phyloP scores from a whole-genome alignment of 2,329 filamentous ascomycete species.

The Endoconidiophora laricicola region DNA sequence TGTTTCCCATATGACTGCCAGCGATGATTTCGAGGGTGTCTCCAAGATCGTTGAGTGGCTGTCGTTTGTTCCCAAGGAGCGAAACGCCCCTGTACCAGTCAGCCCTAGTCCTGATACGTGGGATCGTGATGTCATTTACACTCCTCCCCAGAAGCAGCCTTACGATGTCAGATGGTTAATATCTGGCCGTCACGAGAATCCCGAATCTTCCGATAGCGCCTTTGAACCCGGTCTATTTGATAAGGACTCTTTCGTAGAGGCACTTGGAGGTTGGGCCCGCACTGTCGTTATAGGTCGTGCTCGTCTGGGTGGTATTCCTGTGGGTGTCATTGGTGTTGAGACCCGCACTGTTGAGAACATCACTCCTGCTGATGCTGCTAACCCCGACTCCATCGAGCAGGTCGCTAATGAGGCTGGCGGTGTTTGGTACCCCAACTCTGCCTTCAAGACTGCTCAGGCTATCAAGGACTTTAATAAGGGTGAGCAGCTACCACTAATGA shows the following conservation, averaged over 20 bases:
- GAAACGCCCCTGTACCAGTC: slow-evolving; percentile 83
- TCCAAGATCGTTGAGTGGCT: slow-evolving; percentile 97
- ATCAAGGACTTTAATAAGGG: slow-evolving; percentile 99
- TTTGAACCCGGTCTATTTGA: slow-evolving; percentile 91
- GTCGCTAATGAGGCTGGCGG: slow-evolving; percentile 88
- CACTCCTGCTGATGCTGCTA: slow-evolving; percentile 89
- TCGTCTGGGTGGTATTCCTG: slow-evolving; percentile 88
- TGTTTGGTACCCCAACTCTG: slow-evolving; percentile 99
- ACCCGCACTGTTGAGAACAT: slow-evolving; percentile 93
- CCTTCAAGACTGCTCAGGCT: slow-evolving; percentile 97
- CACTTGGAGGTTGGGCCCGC: slow-evolving; percentile 89
- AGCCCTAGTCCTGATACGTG: slow-evolving; percentile 69
- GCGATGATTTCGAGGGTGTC: slow-evolving; percentile 93
- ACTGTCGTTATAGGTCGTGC: slow-evolving; percentile 95
- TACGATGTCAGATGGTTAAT: slow-evolving; percentile 95
- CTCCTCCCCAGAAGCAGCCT: slow-evolving; percentile 61
- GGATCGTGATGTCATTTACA: slow-evolving; percentile 85
- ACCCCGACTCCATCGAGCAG: slow-evolving; percentile 95
- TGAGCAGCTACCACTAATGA: slow-evolving; percentile 96
- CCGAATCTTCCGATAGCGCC: slow-evolving; percentile 46
- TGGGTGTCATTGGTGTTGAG: slow-evolving; percentile 97
- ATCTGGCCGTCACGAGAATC: slow-evolving; percentile 41
- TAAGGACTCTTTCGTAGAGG: slow-evolving; percentile 90
- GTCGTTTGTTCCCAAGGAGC: slow-evolving; percentile 92
- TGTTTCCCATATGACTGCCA: slow-evolving; percentile 97